Base-by-base conservation (phyloP, 352 stramenopile species). In the Phytophthora tubulina region DNA sequence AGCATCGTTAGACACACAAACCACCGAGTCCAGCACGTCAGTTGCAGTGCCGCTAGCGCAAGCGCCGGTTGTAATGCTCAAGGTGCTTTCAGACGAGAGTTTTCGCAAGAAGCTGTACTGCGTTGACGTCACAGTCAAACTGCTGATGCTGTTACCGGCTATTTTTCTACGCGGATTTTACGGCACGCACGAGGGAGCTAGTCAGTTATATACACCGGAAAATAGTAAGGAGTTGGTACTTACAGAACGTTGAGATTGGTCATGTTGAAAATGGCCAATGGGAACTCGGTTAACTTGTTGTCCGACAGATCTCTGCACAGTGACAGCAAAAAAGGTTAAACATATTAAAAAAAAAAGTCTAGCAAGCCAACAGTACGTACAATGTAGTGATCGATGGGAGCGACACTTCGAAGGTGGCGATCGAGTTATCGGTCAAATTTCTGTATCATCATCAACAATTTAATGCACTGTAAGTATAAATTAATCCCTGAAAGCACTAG, bases 231-330 rank as follows among this genome's bases (percentile, higher is more conserved):
- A 6, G 1, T 55, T 36, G 8, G 5, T 31, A 82, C 83, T 57
- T 64, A 91, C 84, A 94, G 55, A n/a, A 78, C 70, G 6, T 77
- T 86, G 64, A 94, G 84, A 59, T 88, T 85, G 10, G 76, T 78
- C 82, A 92, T 91, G 60, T 88, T 86, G 73, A 92, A 94, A 8
- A 94, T 79, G 3, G 55, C 68, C 6, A 59, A 75, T 13, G 82
- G 75, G 60, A 94, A 94, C 9, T 70, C 76, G 0, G 78, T 85
- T 63, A 94, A 50, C 21, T 72, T 70, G 44, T 94, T 94, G 67
- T 73, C 36, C 4, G 75, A 79, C 46, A 94, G 49, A 52, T 87
- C 72, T 39, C 84, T 92, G 52, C 4, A 35, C 46, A 49, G 1
- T 35, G 66, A 17, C n/a, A 73, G 0, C 14, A 72, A 52, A 11